phyloP scores from a whole-genome alignment of 768 basidiomycete species.

The Hemileccinum rubropunctum region DNA sequence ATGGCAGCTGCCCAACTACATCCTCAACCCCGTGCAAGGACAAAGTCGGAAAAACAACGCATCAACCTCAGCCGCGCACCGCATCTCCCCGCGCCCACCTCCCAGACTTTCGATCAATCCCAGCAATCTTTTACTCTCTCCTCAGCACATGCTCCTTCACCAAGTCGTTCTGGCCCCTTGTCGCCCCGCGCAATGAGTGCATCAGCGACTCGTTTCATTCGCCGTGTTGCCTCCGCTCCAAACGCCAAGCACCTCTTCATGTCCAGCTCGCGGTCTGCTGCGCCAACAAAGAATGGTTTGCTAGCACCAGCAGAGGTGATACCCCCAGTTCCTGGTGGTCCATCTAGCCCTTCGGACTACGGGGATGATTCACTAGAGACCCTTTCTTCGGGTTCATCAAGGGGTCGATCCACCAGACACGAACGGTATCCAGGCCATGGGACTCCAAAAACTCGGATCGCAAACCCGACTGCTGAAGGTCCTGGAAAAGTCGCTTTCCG shows the following conservation, averaged over 20 bases:
- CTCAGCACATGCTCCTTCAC: constrained; percentile 25
- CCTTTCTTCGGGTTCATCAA: constrained; percentile 71
- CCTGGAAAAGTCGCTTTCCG: constrained; percentile 76
- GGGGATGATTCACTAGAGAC: constrained; percentile 76
- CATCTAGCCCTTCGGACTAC: constrained; percentile 51
- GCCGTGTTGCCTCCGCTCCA: constrained; percentile 94
- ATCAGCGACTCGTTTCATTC: constrained; percentile 83
- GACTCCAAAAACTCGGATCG: constrained; percentile 42
- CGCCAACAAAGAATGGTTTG: constrained; percentile 73
- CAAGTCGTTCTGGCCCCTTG: constrained; percentile 48
- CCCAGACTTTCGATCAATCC: constrained; percentile 32
- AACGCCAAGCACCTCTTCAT: constrained; percentile 91
- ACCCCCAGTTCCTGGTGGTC: constrained; percentile 51
- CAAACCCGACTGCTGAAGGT: constrained; percentile 43
- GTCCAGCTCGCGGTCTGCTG: constrained; percentile 52
- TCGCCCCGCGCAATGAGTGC: constrained; percentile 69
- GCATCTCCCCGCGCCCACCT: constrained; percentile 30
- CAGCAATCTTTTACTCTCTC: constrained; percentile 41
- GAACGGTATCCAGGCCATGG: constrained; percentile 29
- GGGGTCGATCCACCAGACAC: constrained; percentile 46
- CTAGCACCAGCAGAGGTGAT: constrained; percentile 66
- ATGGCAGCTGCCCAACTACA: no score
- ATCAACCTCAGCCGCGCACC: constrained; percentile 46
- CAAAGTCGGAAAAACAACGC: constrained; percentile 50
- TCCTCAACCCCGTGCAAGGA: constrained; percentile 27